Evolutionary conservation across 1,284 basidiomycete genomes (phyloP), one percentile per base, ranked within the genome.

Genomic region (Trichosporon asahii): DNA sequence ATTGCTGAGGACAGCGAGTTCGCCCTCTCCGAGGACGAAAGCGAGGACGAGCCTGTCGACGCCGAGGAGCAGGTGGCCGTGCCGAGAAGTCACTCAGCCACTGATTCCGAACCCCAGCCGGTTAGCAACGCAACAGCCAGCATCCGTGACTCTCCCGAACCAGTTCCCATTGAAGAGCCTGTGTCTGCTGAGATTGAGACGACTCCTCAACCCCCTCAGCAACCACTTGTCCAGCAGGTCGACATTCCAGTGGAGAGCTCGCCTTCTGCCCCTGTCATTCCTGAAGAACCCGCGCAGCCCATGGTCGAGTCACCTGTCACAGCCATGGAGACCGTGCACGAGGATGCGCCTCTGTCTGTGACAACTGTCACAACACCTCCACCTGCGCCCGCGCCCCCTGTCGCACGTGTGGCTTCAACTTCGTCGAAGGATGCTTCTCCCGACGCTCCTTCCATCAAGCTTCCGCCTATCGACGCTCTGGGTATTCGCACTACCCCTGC

Each of bases 21-120:
- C 7, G 57, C 49, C 6, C 25, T 55, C 14, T 53, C 49, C 65
- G 65, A 66, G 31, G 46, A 66, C 21, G 33, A 53, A 25, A 40
- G 33, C 21, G 65, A 70, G 21, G 70, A 68, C 21, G 66, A 68
- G 27, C 15, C 33, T 4, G 25, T 69, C 21, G 69, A 64, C 53
- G 63, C 65, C 3, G 31, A 57, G 40, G 66, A 65, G 57, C 35
- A 46, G 44, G 46, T 6, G 23, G n/a, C 33, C 53, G 67, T 27
- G 33, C 29, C n/a, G 65, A 33, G 23, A 57, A 64, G 67, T n/a
- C 57, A 61, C 12, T 61, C 57, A 15, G 15, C 57, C 12, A 61
- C 46, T 2, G 66, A 67, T 14, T 67, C 31, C 14, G 66, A 60
- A n/a, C 53, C 65, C 27, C 64, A 40, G 33, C 49, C 65, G 11